phyloP scores from a whole-genome alignment of 2,329 filamentous ascomycete species.

The Hypoxylon rubiginosum region DNA sequence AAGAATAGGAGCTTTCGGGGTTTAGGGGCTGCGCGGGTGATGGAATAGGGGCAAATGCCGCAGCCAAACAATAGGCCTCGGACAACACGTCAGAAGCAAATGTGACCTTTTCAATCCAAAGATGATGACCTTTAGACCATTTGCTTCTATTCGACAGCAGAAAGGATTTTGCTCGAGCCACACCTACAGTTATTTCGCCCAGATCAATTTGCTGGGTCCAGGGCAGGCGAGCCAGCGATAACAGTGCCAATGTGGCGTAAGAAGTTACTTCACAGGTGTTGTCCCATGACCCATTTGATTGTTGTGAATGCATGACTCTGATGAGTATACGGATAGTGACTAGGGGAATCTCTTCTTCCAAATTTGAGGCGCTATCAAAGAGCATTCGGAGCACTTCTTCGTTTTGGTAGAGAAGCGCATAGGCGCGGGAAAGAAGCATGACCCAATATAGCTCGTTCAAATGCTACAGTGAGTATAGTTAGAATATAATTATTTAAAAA shows the following conservation, averaged over 20 bases:
- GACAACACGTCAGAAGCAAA: slow-evolving; percentile 18
- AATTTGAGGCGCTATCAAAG: no score
- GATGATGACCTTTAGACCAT: slow-evolving; percentile 4
- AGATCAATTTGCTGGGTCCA: neutral
- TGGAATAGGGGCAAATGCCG: neutral
- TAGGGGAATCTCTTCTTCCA: no score
- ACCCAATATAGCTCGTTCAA: slow-evolving; percentile 4
- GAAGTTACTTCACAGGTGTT: slow-evolving; percentile 20
- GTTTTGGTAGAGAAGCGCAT: slow-evolving; percentile 13
- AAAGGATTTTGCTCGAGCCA: neutral
- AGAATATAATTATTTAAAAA: no score
- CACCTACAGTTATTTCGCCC: no score
- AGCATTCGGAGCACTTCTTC: no score
- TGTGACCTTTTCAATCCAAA: slow-evolving; percentile 30
- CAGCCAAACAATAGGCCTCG: slow-evolving; percentile 18
- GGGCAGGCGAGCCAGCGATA: slow-evolving; percentile 10
- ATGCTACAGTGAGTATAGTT: no score
- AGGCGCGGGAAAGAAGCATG: slow-evolving; percentile 21
- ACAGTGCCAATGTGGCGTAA: slow-evolving; percentile 22
- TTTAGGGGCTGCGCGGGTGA: no score
- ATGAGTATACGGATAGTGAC: no score
- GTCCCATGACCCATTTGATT: slow-evolving; percentile 20
- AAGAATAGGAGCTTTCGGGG: no score
- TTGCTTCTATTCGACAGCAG: slow-evolving; percentile 1
- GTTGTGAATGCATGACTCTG: no score